Percentiles rank a stretch among this genome's conserved stretches.
These are phyloP conservation scores for Peterozyma xylosa DNA, from an alignment of 805 yeast genomes.

Conservation along the genomic window DNA sequence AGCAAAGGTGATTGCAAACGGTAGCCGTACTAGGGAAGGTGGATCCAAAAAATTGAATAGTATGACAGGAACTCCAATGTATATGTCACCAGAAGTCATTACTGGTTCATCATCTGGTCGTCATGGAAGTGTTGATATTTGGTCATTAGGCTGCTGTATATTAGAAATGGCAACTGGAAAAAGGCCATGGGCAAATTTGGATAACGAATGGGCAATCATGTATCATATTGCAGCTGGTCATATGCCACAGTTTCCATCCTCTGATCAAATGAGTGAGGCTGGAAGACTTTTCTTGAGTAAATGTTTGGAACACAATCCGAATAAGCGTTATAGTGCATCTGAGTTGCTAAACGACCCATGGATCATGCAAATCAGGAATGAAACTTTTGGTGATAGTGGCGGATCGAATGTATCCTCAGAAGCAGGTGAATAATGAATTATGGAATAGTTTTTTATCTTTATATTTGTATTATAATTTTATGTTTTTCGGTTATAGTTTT, in stretches of 20 bases:
- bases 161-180: conserved; percentile 95
- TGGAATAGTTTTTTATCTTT: not conserved
- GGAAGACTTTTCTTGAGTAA: conserved; percentile 68
- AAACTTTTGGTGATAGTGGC: conserved; percentile 50
- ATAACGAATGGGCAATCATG: conserved; percentile 98
- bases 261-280: conserved; percentile 66
- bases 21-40: conserved; percentile 24
- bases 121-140: conserved; percentile 73
- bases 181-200: conserved; percentile 93
- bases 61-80: conserved; percentile 96
- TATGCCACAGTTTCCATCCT: conserved; percentile 74
- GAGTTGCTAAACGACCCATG: conserved; percentile 86
- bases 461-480: not conserved
- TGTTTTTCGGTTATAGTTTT: not conserved
- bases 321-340: conserved; percentile 71
- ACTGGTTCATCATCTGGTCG: conserved; percentile 61
- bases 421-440: conserved; percentile 4
- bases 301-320: conserved; percentile 80
- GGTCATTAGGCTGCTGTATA: conserved; percentile 97
- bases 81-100: conserved; percentile 96
- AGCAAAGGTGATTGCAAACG: conserved; percentile 77
- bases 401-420: conserved; percentile 10
- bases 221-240: conserved; percentile 96
- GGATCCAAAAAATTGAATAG: conserved; percentile 27
- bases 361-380: conserved; percentile 65